Conservation (phyloP, 441 rosid genomes). For the Erysimum pusillum region DNA sequence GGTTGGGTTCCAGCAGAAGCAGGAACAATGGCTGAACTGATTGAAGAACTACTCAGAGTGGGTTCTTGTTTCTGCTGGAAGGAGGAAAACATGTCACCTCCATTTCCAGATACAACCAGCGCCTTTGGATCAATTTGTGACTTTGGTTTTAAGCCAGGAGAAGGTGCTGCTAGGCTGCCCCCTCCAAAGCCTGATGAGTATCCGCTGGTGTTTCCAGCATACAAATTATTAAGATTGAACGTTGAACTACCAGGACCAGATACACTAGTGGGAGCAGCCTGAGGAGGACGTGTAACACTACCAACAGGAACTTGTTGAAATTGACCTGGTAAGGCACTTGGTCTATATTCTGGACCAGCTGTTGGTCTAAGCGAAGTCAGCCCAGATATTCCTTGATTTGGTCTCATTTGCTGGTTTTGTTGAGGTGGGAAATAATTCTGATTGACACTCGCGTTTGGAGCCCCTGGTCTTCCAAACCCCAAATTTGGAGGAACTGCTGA, state of each 20-base stretch:
- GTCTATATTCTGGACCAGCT: conserved; percentile 62
- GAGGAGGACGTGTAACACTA: conserved; percentile 57
- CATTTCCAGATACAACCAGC: conserved; percentile 74
- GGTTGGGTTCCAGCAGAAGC: conserved; percentile 62
- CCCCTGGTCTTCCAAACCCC: conserved; percentile 73
- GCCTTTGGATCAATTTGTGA: conserved; percentile 63
- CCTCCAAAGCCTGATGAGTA: conserved; percentile 57
- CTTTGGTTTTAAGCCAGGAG: conserved; percentile 54
- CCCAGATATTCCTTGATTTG: conserved; percentile 52
- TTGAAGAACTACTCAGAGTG: conserved; percentile 54
- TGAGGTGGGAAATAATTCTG: conserved; percentile 68
- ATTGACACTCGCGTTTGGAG: conserved; percentile 57
- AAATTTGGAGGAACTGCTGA: conserved; percentile 55
- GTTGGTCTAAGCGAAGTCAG: conserved; percentile 49
- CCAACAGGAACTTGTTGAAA: conserved; percentile 52
- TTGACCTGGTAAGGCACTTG: conserved; percentile 56
- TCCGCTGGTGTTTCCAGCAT: conserved; percentile 61
- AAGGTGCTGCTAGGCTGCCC: conserved; percentile 50
- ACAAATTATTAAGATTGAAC: conserved; percentile 63
- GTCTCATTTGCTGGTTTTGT: conserved; percentile 57
- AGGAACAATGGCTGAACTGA: conserved; percentile 59
- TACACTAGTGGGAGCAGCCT: conserved; percentile 52
- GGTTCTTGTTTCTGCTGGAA: conserved; percentile 61
- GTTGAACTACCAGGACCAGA: conserved; percentile 53
- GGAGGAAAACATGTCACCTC: conserved; percentile 71